Conservation (phyloP, 768 basidiomycete genomes). For the Russula abietina region DNA sequence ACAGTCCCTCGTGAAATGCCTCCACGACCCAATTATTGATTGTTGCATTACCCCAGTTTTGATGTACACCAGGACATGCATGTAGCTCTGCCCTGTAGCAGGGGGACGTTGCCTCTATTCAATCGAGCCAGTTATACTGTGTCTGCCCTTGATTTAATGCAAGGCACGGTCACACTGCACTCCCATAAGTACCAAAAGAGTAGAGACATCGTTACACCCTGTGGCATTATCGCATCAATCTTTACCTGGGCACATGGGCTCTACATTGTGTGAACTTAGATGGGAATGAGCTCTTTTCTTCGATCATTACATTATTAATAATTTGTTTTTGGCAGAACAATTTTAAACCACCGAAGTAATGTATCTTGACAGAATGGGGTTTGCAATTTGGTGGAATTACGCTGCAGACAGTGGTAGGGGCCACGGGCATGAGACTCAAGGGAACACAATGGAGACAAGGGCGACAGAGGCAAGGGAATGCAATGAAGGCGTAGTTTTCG, state of each 20-base stretch:
- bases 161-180: conserved; percentile 95
- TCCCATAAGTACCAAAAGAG: conserved; percentile 98
- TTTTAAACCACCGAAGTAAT: too few species aligned
- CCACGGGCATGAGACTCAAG: too few species aligned
- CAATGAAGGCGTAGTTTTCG: too few species aligned
- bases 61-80: conserved; percentile 25
- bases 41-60: conserved; percentile 24
- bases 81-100: conserved; percentile 13
- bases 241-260: conserved; percentile 98
- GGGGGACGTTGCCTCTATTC: conserved; percentile 94
- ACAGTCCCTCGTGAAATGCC: conserved; percentile 22
- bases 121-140: too few species aligned
- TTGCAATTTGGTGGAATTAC: too few species aligned
- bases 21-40: conserved; percentile 16
- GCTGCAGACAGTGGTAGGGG: too few species aligned
- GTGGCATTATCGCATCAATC: conserved; percentile 97
- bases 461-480: too few species aligned
- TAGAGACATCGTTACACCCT: conserved; percentile 95
- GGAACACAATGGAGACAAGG: too few species aligned
- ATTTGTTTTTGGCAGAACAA: too few species aligned
- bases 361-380: too few species aligned
- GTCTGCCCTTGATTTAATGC: too few species aligned
- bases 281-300: conserved; percentile 67
- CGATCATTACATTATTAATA: too few species aligned
- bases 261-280: conserved; percentile 92